These are phyloP conservation scores for Penicillium palitans DNA, from an alignment of 2,329 filamentous ascomycete genomes.

Conservation along the genomic window DNA sequence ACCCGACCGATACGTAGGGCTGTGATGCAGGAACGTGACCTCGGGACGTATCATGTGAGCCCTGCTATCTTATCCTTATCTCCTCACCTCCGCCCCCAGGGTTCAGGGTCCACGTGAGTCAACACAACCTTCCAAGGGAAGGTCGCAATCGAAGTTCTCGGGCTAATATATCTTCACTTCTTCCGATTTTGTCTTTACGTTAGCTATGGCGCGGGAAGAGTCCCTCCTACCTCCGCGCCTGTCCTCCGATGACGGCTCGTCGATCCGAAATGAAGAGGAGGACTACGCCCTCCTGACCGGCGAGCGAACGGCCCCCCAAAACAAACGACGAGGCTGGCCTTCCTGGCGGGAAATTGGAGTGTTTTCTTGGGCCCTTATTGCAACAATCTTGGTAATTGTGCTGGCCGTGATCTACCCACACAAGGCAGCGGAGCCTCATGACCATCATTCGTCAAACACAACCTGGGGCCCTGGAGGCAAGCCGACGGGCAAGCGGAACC, in stretches of 20 bases:
- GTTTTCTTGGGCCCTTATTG: constrained; percentile 79
- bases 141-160: not conserved
- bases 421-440: constrained; percentile 48
- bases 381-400: constrained; percentile 75
- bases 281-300: constrained; percentile 64
- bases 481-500: constrained; percentile 73
- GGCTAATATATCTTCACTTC: not conserved
- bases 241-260: constrained; percentile 57
- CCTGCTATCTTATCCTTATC: constrained; percentile 11
- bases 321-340: constrained; percentile 48
- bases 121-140: constrained; percentile 1
- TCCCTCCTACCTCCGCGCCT: constrained; percentile 56
- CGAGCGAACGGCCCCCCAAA: constrained; percentile 41
- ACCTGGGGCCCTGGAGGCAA: constrained; percentile 44
- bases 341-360: constrained; percentile 73
- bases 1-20: not conserved
- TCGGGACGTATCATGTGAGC: constrained; percentile 13
- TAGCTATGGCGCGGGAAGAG: constrained; percentile 46
- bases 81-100: constrained; percentile 5
- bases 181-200: not conserved
- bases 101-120: constrained; percentile 3
- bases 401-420: constrained; percentile 79
- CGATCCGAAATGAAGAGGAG: constrained; percentile 58
- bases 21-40: constrained; percentile 4
- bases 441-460: constrained; percentile 27